Conservation (phyloP, 139 green algal species). For the Haematococcus sp. region DNA sequence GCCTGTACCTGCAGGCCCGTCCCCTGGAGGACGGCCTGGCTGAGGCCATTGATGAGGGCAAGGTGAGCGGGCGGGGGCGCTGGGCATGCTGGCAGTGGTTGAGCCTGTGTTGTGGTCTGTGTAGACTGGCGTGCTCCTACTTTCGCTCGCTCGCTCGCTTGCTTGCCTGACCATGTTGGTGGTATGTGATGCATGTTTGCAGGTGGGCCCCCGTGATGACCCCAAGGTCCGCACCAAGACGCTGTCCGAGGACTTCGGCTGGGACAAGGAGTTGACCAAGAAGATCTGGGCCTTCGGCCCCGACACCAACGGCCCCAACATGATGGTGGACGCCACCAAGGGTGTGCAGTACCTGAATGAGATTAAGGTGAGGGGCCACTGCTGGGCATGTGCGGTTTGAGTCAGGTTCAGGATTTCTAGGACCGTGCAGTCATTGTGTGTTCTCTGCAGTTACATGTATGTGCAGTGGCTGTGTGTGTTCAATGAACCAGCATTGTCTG, state of each 20-base stretch:
- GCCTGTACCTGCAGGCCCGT: conserved; percentile 93
- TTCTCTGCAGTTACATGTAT: no score
- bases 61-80: conserved; percentile 44
- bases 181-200: not conserved
- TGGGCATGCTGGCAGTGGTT: no score
- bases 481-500: no score
- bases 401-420: no score
- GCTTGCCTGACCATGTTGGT: not conserved
- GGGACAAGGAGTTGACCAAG: conserved; percentile 99
- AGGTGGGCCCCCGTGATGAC: conserved; percentile 88
- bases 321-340: conserved; percentile 97
- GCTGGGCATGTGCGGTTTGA: no score
- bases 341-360: conserved; percentile 99
- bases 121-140: no score
- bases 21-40: conserved; percentile 96
- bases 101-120: no score
- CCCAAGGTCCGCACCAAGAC: conserved; percentile 87
- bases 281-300: conserved; percentile 99
- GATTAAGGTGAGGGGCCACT: conserved; percentile 77
- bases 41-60: conserved; percentile 97
- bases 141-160: no score
- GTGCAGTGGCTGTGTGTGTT: no score
- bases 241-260: conserved; percentile 94
- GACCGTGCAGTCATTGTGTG: no score
- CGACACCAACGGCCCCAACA: conserved; percentile 97